Evolutionary conservation across 148 eudicot species (phyloP).

Genomic region (Nepenthes mirabilis): DNA sequence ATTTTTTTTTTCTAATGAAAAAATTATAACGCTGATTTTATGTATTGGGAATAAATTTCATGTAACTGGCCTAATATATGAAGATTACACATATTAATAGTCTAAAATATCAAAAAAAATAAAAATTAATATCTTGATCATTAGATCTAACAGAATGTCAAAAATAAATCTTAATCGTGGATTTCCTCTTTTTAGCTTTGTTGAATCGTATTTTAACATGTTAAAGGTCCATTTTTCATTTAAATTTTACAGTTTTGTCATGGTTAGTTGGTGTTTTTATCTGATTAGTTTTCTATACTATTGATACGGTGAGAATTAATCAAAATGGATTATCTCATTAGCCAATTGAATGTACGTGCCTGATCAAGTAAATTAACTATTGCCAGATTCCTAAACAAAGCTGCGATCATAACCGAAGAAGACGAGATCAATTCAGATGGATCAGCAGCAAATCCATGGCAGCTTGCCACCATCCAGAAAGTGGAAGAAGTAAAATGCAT

Average conservation of each 20-base stretch:
- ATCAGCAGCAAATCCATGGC: constrained; percentile 50
- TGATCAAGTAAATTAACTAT: neutral
- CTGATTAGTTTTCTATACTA: neutral
- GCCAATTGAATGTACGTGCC: neutral
- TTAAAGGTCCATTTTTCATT: neutral
- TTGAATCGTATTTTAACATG: too few relatives aligned
- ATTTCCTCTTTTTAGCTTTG: too few relatives aligned
- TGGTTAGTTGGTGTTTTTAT: neutral
- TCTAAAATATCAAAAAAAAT: too few relatives aligned
- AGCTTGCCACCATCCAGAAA: constrained; percentile 53
- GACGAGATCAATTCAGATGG: constrained; percentile 47
- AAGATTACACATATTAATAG: too few relatives aligned
- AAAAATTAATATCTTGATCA: too few relatives aligned
- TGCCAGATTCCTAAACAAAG: constrained; percentile 47
- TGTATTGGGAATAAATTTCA: too few relatives aligned
- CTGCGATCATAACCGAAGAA: constrained; percentile 22
- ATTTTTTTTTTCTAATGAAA: too few relatives aligned
- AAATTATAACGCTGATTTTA: too few relatives aligned
- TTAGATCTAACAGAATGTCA: too few relatives aligned
- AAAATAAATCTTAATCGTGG: too few relatives aligned
- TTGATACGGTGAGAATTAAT: neutral
- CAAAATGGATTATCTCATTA: neutral
- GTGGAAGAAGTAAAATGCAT: constrained; percentile 70
- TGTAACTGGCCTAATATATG: too few relatives aligned
- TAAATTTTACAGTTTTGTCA: neutral